Percentiles rank a stretch among this genome's conserved stretches.
phyloP scores from a whole-genome alignment of 139 green algal genomes.

The Closterium sp. region DNA sequence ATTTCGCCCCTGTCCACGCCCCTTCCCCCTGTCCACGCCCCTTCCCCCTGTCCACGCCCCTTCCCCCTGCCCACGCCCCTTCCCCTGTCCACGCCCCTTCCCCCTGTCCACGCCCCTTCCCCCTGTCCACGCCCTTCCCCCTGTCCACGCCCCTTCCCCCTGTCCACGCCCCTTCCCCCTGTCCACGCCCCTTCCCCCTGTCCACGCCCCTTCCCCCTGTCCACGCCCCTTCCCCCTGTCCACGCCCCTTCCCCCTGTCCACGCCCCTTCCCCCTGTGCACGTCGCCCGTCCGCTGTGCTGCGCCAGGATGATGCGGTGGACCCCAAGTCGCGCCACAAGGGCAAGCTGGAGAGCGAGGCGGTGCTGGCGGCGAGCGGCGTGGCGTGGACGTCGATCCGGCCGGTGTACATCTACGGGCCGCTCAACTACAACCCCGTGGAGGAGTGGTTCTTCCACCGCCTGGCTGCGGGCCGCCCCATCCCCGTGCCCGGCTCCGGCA shows the following conservation, averaged over 20 bases:
- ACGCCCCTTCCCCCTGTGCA: too few species aligned
- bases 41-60: too few species aligned
- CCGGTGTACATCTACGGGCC: slow-evolving; percentile 96
- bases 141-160: too few species aligned
- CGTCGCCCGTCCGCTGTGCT: not conserved
- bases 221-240: too few species aligned
- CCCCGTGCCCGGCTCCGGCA: slow-evolving; percentile 75
- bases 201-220: too few species aligned
- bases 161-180: too few species aligned
- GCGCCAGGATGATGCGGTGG: slow-evolving; percentile 74
- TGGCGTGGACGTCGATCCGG: slow-evolving; percentile 85
- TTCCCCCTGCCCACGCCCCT: too few species aligned
- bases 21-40: not conserved
- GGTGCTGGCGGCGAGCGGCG: slow-evolving; percentile 67
- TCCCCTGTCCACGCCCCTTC: too few species aligned
- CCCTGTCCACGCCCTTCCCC: too few species aligned
- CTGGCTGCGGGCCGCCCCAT: slow-evolving; percentile 85
- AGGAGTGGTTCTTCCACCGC: slow-evolving; percentile 74
- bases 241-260: not conserved
- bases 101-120: too few species aligned
- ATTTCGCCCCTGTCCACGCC: too few species aligned
- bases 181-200: too few species aligned
- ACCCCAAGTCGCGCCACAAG: slow-evolving; percentile 90
- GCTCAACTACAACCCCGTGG: slow-evolving; percentile 97
- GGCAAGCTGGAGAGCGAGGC: slow-evolving; percentile 93